Conservation (phyloP, 345 rosid genomes). For the Cochlearia excelsa region DNA sequence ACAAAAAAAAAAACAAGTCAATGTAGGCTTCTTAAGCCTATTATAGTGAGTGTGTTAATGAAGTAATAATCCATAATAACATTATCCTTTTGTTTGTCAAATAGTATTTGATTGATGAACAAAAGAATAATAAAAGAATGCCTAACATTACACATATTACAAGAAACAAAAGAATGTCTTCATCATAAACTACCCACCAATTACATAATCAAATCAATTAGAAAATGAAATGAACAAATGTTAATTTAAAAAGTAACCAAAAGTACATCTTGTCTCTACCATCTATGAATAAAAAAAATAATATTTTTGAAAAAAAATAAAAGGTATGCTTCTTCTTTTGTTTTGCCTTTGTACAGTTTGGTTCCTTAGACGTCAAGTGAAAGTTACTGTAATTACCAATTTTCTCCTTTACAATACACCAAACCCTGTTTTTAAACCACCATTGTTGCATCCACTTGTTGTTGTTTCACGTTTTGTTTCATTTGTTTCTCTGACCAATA, state of each 20-base stretch:
- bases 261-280: background rate
- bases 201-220: constrained; percentile 30
- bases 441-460: constrained; percentile 25
- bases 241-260: constrained; percentile 26
- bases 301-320: background rate
- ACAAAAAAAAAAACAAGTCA: too few species aligned
- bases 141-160: too few species aligned
- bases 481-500: constrained; percentile 81
- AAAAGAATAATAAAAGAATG: too few species aligned
- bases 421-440: constrained; percentile 19
- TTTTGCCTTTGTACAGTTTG: constrained; percentile 33
- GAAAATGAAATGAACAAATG: constrained; percentile 17
- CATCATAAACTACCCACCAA: background rate
- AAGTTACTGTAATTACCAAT: constrained; percentile 17
- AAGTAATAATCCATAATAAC: too few species aligned
- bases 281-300: too few species aligned
- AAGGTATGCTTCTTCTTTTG: constrained; percentile 8
- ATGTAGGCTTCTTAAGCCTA: too few species aligned
- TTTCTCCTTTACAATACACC: constrained; percentile 28
- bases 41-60: too few species aligned
- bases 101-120: too few species aligned
- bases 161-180: too few species aligned
- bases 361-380: constrained; percentile 29
- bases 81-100: too few species aligned
- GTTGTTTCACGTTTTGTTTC: constrained; percentile 66